Conservation (phyloP, 306 rosid genomes). For the Cicer yamashitae region DNA sequence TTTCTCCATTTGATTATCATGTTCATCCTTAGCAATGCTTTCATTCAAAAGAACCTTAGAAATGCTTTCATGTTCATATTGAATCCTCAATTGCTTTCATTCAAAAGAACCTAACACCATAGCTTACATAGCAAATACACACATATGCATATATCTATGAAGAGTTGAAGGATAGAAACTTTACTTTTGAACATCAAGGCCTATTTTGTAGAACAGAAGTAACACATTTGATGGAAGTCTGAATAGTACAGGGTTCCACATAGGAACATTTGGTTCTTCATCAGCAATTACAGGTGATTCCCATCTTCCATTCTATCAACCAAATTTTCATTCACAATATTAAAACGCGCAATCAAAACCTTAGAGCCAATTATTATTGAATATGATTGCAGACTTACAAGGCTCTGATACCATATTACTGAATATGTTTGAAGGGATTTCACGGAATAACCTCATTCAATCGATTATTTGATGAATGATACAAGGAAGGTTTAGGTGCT, state of each 20-base stretch:
- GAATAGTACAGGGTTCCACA: slow-evolving; percentile 94
- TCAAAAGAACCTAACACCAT: background rate
- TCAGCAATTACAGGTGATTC: slow-evolving; percentile 71
- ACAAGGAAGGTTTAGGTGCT: too few relatives aligned
- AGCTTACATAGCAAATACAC: background rate
- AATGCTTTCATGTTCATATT: background rate
- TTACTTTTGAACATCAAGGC: slow-evolving; percentile 87
- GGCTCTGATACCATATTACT: too few relatives aligned
- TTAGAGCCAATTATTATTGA: background rate
- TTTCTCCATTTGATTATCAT: too few relatives aligned
- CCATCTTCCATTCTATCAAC: slow-evolving; percentile 78
- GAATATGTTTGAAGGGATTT: too few relatives aligned
- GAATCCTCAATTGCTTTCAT: background rate
- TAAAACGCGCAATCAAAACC: slow-evolving; percentile 23
- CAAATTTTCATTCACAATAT: slow-evolving; percentile 41
- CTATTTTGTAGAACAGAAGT: slow-evolving; percentile 84
- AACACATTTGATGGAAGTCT: slow-evolving; percentile 83
- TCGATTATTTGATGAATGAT: too few relatives aligned
- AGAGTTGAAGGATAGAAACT: slow-evolving; percentile 32
- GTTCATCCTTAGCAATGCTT: background rate
- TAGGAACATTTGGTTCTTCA: slow-evolving; percentile 77
- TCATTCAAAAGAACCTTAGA: background rate
- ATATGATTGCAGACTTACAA: too few relatives aligned
- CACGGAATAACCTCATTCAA: too few relatives aligned
- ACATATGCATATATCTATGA: background rate